Conservation (phyloP, 371 early-diverging fungal genomes). For the Mucor circinelloides region DNA sequence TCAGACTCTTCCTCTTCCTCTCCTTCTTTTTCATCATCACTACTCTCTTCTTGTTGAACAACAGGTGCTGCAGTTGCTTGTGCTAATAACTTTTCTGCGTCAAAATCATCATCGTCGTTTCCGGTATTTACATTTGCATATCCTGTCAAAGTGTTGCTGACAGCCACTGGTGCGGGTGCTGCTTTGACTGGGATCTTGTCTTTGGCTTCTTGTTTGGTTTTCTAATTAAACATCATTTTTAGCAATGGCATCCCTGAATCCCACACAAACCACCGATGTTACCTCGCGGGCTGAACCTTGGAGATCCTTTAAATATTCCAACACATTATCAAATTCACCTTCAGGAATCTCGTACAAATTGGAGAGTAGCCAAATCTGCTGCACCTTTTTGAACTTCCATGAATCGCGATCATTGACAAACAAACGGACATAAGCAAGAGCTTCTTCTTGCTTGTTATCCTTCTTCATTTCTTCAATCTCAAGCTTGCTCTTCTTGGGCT, state of each 20-base stretch:
- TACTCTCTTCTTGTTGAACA: not conserved
- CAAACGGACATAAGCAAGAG: slow-evolving; percentile 35
- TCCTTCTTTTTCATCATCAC: slow-evolving; percentile 10
- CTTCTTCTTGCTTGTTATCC: slow-evolving; percentile 26
- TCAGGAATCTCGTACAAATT: slow-evolving; percentile 51
- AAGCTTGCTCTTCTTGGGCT: slow-evolving; percentile 17
- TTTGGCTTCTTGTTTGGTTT: slow-evolving; percentile 36
- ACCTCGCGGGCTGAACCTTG: slow-evolving; percentile 36
- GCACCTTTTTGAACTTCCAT: slow-evolving; percentile 70
- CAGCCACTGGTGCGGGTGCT: not conserved
- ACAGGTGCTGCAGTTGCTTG: slow-evolving; percentile 14
- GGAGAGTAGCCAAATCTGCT: slow-evolving; percentile 64
- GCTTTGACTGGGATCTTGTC: slow-evolving; percentile 16
- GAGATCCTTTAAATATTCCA: slow-evolving; percentile 28
- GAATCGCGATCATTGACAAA: slow-evolving; percentile 29
- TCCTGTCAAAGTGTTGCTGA: slow-evolving; percentile 26
- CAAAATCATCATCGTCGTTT: slow-evolving; percentile 42
- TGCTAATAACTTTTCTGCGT: slow-evolving; percentile 47
- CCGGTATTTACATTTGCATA: slow-evolving; percentile 13
- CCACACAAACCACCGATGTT: slow-evolving; percentile 11
- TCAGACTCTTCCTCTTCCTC: slow-evolving; percentile 17
- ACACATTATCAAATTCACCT: slow-evolving; percentile 24
- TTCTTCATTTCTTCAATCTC: slow-evolving; percentile 23
- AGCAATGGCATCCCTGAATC: not conserved
- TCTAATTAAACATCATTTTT: slow-evolving; percentile 5